Percentiles rank a stretch among this genome's conserved stretches.
Evolutionary conservation across 148 eudicot species (phyloP).

Genomic region (Amaranthus hypochondriacus): DNA sequence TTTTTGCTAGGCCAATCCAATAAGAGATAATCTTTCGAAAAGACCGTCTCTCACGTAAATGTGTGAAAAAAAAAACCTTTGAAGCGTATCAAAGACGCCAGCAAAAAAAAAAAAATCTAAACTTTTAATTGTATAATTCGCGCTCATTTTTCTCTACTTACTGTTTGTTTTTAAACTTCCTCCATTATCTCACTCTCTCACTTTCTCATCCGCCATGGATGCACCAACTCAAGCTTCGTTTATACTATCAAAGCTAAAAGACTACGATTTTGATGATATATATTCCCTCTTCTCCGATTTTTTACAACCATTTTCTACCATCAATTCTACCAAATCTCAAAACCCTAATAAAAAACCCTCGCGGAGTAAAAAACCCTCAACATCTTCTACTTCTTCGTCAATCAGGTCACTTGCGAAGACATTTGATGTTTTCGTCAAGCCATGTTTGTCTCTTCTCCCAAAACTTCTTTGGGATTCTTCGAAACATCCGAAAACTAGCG

Average conservation of each 20-base stretch:
- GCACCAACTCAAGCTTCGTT: conserved; percentile 35
- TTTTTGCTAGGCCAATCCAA: no score
- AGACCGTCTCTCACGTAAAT: no score
- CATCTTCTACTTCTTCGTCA: conserved; percentile 20
- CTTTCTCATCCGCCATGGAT: conserved; percentile 34
- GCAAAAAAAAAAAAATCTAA: neutral
- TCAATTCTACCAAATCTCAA: conserved; percentile 22
- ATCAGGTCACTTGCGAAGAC: conserved; percentile 56
- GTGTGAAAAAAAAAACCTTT: no score
- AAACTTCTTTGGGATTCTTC: conserved; percentile 60
- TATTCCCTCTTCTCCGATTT: conserved; percentile 33
- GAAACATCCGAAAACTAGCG: conserved; percentile 19
- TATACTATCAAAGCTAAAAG: conserved; percentile 43
- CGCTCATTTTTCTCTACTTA: neutral
- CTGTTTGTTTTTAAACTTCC: conserved; percentile 1
- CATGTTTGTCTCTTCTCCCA: conserved; percentile 48
- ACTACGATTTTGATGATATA: conserved; percentile 36
- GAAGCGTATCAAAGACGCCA: conserved; percentile 20
- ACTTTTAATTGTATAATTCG: neutral
- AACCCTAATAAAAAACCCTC: conserved; percentile 35
- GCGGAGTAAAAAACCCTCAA: conserved; percentile 18
- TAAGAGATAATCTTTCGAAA: no score
- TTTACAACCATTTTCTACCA: conserved; percentile 39
- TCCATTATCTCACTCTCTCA: neutral
- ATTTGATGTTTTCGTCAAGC: conserved; percentile 44